Conservation (phyloP, 768 basidiomycete genomes). For the Macrolepiota fuliginosa region DNA sequence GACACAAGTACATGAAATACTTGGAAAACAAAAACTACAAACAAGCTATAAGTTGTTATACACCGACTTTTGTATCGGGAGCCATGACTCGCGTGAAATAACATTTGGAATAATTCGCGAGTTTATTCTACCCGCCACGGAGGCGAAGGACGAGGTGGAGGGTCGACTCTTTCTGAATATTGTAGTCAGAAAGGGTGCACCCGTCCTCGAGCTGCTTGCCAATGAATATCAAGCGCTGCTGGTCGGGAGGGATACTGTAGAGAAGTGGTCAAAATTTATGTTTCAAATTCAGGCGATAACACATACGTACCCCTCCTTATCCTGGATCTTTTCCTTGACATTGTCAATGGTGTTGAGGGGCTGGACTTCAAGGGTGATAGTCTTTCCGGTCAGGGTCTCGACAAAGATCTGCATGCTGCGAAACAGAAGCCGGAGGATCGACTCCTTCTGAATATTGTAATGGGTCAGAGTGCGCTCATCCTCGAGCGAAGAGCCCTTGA, state of each 20-base stretch:
- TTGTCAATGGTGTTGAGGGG: slow-evolving; percentile 87
- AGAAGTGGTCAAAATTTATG: slow-evolving; percentile 4
- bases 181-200: slow-evolving; percentile 89
- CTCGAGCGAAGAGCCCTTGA: slow-evolving; percentile 93
- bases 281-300: neutral
- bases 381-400: slow-evolving; percentile 85
- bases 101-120: too few relatives aligned
- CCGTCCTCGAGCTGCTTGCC: slow-evolving; percentile 93
- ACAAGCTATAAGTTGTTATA: too few relatives aligned
- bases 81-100: too few relatives aligned
- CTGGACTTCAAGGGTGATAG: slow-evolving; percentile 86
- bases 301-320: slow-evolving; percentile 76
- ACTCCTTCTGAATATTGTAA: too few relatives aligned
- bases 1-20: too few relatives aligned
- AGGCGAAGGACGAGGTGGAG: slow-evolving; percentile 82
- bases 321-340: slow-evolving; percentile 90
- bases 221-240: slow-evolving; percentile 88
- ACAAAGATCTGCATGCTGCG: slow-evolving; percentile 89
- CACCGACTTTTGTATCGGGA: too few relatives aligned
- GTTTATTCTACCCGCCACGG: too few relatives aligned
- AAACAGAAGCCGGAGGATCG: too few relatives aligned
- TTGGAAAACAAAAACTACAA: too few relatives aligned
- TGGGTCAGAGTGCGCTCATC: too few relatives aligned
- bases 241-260: slow-evolving; percentile 68
- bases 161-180: slow-evolving; percentile 88